Percentiles rank a stretch among this genome's conserved stretches.
Conservation (phyloP, 108 stramenopile species). For the Epipyxis sp. region DNA sequence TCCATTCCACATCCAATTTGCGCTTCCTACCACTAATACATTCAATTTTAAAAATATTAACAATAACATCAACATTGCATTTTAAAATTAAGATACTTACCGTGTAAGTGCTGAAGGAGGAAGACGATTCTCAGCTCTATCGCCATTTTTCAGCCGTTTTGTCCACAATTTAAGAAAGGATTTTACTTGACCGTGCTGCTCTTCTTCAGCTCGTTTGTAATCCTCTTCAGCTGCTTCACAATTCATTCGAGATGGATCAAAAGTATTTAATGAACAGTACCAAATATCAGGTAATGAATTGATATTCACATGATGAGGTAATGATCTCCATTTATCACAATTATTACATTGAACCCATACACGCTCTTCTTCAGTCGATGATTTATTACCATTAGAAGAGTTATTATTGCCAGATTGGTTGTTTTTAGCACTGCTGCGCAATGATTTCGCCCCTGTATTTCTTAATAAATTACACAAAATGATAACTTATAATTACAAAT, state of each 20-base stretch:
- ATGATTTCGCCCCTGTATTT: too few species aligned
- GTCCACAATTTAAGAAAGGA: constrained; percentile 6
- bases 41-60: too few species aligned
- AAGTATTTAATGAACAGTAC: constrained; percentile 9
- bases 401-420: background rate
- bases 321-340: constrained; percentile 22
- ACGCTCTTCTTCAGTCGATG: background rate
- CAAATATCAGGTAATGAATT: constrained; percentile 19
- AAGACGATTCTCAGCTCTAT: constrained; percentile 12
- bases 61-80: too few species aligned
- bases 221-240: constrained; percentile 29
- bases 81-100: too few species aligned
- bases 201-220: background rate
- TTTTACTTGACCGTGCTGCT: background rate
- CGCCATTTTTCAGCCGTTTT: background rate
- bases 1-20: constrained; percentile 20
- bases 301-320: background rate
- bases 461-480: too few species aligned
- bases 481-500: too few species aligned
- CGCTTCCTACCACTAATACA: constrained; percentile 12
- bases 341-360: constrained; percentile 30
- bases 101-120: background rate
- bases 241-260: background rate
- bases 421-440: too few species aligned
- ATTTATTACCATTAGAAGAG: background rate